Evolutionary conservation across 768 basidiomycete genomes (phyloP), one percentile per base, ranked within the genome.

Genomic region (Boletus coccyginus): DNA sequence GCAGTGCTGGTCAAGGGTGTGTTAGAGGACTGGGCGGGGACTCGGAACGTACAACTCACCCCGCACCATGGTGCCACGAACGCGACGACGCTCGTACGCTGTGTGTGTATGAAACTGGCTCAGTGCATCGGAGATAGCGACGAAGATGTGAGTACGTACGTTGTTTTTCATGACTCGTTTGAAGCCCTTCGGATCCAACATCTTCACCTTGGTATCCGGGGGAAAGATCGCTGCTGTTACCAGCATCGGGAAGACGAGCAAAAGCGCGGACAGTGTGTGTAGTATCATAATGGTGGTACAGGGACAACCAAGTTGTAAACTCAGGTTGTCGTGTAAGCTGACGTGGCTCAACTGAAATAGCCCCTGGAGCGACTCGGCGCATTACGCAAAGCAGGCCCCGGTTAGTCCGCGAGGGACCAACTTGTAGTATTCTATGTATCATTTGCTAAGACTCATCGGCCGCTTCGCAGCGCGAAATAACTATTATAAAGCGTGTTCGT

Each of bases 11-110:
- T 9, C 2, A 42, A 11, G 40, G 1, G 32, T 17, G 16, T 17
- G 10, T 11, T 19, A 14, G 41, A 38, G 31, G 19, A 10, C 16
- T 12, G 33, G 5, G 21, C 33, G 6, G 16, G 27, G 36, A 24
- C 7, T 42, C 2, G 48, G 27, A 21, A 46, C 11, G 11, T 33
- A 29, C 19, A n/a, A 10, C 88, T 68, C 70, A 91, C 89, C 61
- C 89, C 90, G 66, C 90, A 94, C 94, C 94, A 96, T 5, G 93
- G 90, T n/a, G 94, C 94, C 13, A 94, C 88, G 67, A 95, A 97
- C 2, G 92, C 94, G 17, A 96, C 87, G 66, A 94, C 71, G 58
- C 79, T 83, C 33, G 91, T 88, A 73, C 81, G 76, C 91, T 92
- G 62, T 11, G 46, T 38, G 12, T 8, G 19, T 52, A 32, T 31